Evolutionary conservation across 148 eudicot species (phyloP).

Genomic region (Spergularia marina): DNA sequence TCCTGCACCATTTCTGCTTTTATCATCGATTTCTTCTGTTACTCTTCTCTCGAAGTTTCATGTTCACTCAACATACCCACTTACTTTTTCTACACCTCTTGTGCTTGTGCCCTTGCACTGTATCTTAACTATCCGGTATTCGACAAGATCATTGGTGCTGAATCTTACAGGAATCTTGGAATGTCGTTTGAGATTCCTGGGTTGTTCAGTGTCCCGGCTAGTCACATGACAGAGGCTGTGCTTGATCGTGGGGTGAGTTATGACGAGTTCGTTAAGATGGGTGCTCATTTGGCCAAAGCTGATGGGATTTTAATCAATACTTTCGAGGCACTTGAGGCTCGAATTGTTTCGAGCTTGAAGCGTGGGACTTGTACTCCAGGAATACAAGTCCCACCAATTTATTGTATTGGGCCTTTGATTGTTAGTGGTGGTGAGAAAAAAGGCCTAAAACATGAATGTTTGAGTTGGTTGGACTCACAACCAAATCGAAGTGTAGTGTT

Average conservation of each 20-base stretch:
- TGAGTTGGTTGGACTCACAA: constrained; percentile 46
- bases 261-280: constrained; percentile 20
- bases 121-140: constrained; percentile 31
- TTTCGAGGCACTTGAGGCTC: constrained; percentile 35
- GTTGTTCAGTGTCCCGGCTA: constrained; percentile 40
- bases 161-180: constrained; percentile 37
- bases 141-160: constrained; percentile 20
- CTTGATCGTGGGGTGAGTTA: constrained; percentile 27
- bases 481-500: constrained; percentile 7
- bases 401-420: constrained; percentile 47
- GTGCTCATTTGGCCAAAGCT: constrained; percentile 18
- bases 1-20: constrained; percentile 31
- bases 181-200: constrained; percentile 36
- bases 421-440: constrained; percentile 7
- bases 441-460: constrained; percentile 32
- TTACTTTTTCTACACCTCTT: constrained; percentile 46
- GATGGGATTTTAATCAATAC: constrained; percentile 42
- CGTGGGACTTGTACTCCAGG: constrained; percentile 33
- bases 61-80: constrained; percentile 34
- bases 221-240: constrained; percentile 34
- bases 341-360: constrained; percentile 25
- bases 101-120: constrained; percentile 27
- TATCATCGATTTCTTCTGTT: constrained; percentile 46
- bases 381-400: constrained; percentile 37
- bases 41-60: constrained; percentile 29